Percentiles rank a stretch among this genome's conserved stretches.
Evolutionary conservation across 2,329 filamentous ascomycete genomes (phyloP).

Genomic region (Pseudocercospora fuligena): DNA sequence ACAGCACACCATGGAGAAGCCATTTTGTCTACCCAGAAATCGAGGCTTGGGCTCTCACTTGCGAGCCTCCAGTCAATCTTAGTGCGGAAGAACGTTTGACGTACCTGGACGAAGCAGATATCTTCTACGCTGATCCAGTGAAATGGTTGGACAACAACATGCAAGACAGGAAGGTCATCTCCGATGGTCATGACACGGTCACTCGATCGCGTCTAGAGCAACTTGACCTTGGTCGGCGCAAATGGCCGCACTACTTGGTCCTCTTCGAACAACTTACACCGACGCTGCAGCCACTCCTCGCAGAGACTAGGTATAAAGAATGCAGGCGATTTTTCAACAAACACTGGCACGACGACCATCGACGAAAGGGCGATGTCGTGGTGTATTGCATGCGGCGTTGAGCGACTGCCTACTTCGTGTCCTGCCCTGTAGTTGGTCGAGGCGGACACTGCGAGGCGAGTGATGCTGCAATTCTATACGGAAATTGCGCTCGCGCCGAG

Average conservation of each 20-base stretch:
- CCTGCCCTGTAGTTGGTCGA: no score
- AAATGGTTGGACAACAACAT: slow-evolving; percentile 51
- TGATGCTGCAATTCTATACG: no score
- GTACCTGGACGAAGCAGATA: slow-evolving; percentile 89
- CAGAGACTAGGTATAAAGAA: slow-evolving; percentile 57
- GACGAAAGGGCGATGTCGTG: slow-evolving; percentile 65
- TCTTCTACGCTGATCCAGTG: slow-evolving; percentile 74
- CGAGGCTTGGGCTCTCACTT: slow-evolving; percentile 81
- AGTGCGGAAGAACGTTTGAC: slow-evolving; percentile 62
- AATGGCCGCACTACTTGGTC: slow-evolving; percentile 54
- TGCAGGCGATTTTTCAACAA: slow-evolving; percentile 66
- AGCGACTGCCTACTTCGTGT: neutral
- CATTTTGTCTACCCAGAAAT: slow-evolving; percentile 78
- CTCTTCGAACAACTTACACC: slow-evolving; percentile 65
- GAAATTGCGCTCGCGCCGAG: no score
- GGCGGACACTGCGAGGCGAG: no score
- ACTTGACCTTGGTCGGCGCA: slow-evolving; percentile 16
- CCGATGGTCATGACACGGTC: slow-evolving; percentile 17
- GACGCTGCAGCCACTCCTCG: slow-evolving; percentile 50
- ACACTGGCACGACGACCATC: slow-evolving; percentile 66
- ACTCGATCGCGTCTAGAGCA: neutral
- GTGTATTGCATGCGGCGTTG: slow-evolving; percentile 53
- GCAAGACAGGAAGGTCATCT: slow-evolving; percentile 29
- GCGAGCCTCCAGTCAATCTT: slow-evolving; percentile 82
- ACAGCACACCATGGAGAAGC: slow-evolving; percentile 93